phyloP scores from a whole-genome alignment of 2,329 filamentous ascomycete genomes.

The Sporothrix sp. region DNA sequence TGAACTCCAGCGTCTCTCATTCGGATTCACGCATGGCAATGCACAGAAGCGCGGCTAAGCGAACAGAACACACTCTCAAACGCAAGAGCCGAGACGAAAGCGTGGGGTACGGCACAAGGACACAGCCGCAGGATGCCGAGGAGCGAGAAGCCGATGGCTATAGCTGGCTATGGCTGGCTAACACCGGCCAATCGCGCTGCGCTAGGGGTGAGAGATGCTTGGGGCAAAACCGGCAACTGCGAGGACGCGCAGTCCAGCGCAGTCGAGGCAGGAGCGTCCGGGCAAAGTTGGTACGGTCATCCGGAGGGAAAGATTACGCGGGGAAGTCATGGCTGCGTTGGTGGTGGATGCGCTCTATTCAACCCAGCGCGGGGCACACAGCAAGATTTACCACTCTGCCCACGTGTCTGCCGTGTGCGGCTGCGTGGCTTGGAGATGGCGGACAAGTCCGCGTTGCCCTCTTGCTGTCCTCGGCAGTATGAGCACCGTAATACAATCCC shows the following conservation, averaged over 20 bases:
- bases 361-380: background rate
- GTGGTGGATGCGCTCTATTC: background rate
- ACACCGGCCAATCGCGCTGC: background rate
- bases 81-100: background rate
- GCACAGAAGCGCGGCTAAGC: background rate
- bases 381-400: too few relatives aligned
- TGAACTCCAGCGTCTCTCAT: too few relatives aligned
- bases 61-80: background rate
- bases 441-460: background rate
- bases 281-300: background rate
- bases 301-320: conserved; percentile 12
- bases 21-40: too few relatives aligned
- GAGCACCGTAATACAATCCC: too few relatives aligned
- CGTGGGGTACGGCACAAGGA: conserved; percentile 4
- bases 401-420: background rate
- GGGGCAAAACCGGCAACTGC: conserved; percentile 4
- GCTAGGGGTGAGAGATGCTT: background rate
- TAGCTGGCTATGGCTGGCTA: conserved; percentile 2
- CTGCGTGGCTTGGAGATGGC: background rate
- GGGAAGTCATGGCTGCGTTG: background rate
- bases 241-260: background rate
- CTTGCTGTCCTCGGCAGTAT: too few relatives aligned
- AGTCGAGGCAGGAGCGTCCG: background rate
- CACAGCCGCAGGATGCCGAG: conserved; percentile 14
- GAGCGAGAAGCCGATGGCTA: conserved; percentile 7